These are phyloP conservation scores for Avena insularis DNA, from an alignment of 176 grass and related monocot genomes.

Conservation along the genomic window DNA sequence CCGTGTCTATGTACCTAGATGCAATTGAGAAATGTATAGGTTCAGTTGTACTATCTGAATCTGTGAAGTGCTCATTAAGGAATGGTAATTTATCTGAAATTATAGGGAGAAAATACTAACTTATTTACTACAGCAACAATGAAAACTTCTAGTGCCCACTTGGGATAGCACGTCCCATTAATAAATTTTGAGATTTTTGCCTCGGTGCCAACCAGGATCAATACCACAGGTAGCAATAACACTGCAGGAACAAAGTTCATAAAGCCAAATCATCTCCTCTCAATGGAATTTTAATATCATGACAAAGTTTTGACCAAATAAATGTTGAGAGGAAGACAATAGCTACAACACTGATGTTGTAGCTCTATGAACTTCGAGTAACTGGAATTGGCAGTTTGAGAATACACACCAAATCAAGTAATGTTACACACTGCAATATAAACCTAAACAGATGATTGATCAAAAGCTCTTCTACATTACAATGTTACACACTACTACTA, in stretches of 20 bases:
- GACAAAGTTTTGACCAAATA: background rate
- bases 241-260: slow-evolving; percentile 55
- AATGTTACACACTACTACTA: no score
- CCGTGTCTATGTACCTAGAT: no score
- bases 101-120: slow-evolving; percentile 44
- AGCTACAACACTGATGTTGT: background rate
- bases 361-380: no score
- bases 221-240: slow-evolving; percentile 71
- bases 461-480: no score
- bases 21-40: no score
- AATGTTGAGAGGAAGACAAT: slow-evolving; percentile 70
- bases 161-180: slow-evolving; percentile 60
- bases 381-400: no score
- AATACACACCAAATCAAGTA: no score
- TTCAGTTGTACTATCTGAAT: no score
- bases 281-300: slow-evolving; percentile 19
- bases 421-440: no score
- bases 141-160: slow-evolving; percentile 76
- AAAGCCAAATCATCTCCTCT: slow-evolving; percentile 28
- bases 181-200: slow-evolving; percentile 39
- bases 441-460: no score
- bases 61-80: background rate
- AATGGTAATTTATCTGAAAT: background rate
- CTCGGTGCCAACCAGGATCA: slow-evolving; percentile 59
- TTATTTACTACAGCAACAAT: slow-evolving; percentile 63